Base-by-base conservation (phyloP, 2,329 filamentous ascomycete genomes). In the Ilyonectria destructans region DNA sequence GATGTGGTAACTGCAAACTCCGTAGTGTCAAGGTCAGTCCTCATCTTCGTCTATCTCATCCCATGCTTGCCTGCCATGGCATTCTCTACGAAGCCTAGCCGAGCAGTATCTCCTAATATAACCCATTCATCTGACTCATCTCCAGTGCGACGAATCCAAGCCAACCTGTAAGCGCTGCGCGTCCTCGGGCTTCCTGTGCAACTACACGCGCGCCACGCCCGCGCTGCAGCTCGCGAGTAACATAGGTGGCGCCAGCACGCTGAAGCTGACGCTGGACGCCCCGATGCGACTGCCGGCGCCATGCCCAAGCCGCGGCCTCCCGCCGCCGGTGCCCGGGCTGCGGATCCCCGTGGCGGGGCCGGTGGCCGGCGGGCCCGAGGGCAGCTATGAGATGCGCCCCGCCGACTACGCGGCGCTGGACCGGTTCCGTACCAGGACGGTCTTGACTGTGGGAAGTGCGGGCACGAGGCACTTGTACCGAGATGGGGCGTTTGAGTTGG, bases 1-100 rank as follows among this genome's bases (percentile, higher is more conserved):
- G 88, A 2, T 89, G 88, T 70, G 83, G 82, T 3, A 89, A 89
- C 70, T 90, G 88, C 75, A 89, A 89, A 71, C 73, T 88, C 21
- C 80, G 86, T 37, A 81, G 84, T 59, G 82, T 88, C 56, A 89
- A 89, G 80, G 86, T 85, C 75, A 46, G 60, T 23, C 33, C 9
- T 15, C 67, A 52, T 7, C 26, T 10, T 6, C 12, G 8, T 33
- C 33, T 9, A 26, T 40, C 29, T 15, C 4, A 5, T 48, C 26
- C 17, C 31, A 31, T 33, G 31, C 31, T 12, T 12, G 31, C 31
- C 31, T 9, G 31, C 31, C 2, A 33, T 33, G 12, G 31, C 31
- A 33, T 33, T 12, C 31, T 33, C 31, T 6, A 33, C 10, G 31
- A 33, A 12, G 8, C 6, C 31, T 2, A 12, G 8, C 31, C 31